Evolutionary conservation across 1,284 basidiomycete genomes (phyloP).

Genomic region (Boletus semigastroideus): DNA sequence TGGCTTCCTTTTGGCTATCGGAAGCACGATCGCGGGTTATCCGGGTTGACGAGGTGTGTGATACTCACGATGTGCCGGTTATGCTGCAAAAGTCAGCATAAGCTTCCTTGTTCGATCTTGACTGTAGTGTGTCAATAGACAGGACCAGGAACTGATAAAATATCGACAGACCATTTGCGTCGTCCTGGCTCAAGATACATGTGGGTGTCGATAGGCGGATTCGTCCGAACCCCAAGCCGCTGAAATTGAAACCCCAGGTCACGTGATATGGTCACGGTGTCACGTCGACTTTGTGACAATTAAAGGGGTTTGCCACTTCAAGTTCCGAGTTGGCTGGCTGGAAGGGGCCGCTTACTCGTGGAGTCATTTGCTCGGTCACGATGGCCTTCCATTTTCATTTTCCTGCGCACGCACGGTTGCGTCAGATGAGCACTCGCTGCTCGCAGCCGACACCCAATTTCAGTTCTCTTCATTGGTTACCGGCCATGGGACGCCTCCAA

Average conservation of each 20-base stretch:
- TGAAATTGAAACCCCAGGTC: conserved; percentile 15
- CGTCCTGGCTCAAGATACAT: neutral
- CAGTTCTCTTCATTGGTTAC: conserved; percentile 12
- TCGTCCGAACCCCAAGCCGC: conserved; percentile 10
- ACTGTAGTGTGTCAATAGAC: conserved; percentile 8
- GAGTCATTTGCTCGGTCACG: conserved; percentile 11
- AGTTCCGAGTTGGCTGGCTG: conserved; percentile 13
- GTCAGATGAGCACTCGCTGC: conserved; percentile 5
- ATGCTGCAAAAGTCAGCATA: conserved; percentile 57
- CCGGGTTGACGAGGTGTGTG: conserved; percentile 28
- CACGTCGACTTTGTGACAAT: neutral
- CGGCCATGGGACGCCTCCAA: neutral
- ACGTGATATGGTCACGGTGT: conserved; percentile 16
- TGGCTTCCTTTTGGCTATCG: conserved; percentile 57
- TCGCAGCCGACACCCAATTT: conserved; percentile 22
- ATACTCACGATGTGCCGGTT: conserved; percentile 68
- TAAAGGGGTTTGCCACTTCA: neutral
- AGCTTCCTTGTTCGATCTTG: conserved; percentile 21
- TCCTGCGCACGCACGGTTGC: conserved; percentile 6
- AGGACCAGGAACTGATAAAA: neutral
- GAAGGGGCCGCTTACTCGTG: conserved; percentile 15
- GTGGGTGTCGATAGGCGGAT: conserved; percentile 13
- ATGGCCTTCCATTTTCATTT: conserved; percentile 29
- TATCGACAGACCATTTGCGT: conserved; percentile 13
- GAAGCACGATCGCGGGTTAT: conserved; percentile 2